Evolutionary conservation across 108 stramenopile species (phyloP).

Genomic region (Pseudonitzschia delicatissima): DNA sequence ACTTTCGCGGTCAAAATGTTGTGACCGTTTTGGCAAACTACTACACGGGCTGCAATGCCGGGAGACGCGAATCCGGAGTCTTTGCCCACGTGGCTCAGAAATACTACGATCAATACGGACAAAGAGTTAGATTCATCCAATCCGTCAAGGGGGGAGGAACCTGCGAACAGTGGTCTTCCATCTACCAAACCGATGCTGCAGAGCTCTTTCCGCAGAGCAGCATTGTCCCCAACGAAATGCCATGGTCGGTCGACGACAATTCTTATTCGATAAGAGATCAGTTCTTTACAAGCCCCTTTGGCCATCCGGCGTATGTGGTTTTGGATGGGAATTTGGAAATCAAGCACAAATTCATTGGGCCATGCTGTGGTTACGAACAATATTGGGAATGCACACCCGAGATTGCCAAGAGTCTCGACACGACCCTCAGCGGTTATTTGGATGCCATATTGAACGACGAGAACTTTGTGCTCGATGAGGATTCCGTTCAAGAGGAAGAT

Average conservation of each 20-base stretch:
- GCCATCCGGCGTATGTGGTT: constrained; percentile 43
- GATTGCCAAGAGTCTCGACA: constrained; percentile 30
- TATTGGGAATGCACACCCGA: constrained; percentile 43
- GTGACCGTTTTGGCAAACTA: constrained; percentile 35
- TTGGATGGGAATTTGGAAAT: constrained; percentile 36
- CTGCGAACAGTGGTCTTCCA: constrained; percentile 37
- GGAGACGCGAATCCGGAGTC: constrained; percentile 42
- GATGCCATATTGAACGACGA: constrained; percentile 21
- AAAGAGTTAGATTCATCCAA: constrained; percentile 31
- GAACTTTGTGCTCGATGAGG: background rate
- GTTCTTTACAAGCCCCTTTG: constrained; percentile 47
- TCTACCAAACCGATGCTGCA: constrained; percentile 41
- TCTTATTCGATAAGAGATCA: constrained; percentile 30
- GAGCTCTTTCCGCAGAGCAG: constrained; percentile 23
- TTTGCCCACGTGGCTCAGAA: constrained; percentile 43
- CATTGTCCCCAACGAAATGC: constrained; percentile 29
- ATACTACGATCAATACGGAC: constrained; percentile 27
- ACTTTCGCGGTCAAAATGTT: background rate
- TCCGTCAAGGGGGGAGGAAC: constrained; percentile 46
- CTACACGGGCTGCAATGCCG: constrained; percentile 52
- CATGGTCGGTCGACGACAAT: constrained; percentile 33
- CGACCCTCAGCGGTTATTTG: constrained; percentile 25
- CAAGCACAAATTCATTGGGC: constrained; percentile 46
- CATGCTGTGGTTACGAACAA: constrained; percentile 47
- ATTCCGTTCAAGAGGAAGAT: background rate